Evolutionary conservation across 768 basidiomycete genomes (phyloP).

Genomic region (Kwoniella sp.): DNA sequence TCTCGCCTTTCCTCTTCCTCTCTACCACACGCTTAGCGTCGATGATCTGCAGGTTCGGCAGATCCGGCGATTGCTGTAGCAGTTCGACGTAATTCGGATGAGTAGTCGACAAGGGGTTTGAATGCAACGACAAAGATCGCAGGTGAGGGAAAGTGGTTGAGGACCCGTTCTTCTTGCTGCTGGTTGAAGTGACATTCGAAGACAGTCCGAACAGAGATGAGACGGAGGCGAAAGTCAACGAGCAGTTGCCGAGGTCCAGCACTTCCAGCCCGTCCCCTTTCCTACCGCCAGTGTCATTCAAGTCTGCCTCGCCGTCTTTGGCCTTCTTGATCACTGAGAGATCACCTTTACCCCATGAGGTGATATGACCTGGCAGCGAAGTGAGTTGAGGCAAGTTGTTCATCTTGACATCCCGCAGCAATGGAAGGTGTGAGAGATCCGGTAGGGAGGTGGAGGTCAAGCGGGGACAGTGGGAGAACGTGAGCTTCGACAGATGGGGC

Average conservation of each 20-base stretch:
- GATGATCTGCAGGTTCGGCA: conserved; percentile 49
- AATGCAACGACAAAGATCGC: conserved; percentile 41
- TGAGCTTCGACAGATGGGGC: conserved; percentile 46
- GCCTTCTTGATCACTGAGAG: conserved; percentile 26
- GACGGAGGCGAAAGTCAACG: conserved; percentile 29
- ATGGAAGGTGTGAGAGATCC: conserved; percentile 37
- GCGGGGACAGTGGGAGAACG: conserved; percentile 49
- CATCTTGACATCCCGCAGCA: conserved; percentile 48
- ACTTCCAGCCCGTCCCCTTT: conserved; percentile 46
- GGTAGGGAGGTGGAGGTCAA: conserved; percentile 32
- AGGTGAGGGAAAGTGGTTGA: conserved; percentile 29
- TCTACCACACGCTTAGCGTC: conserved; percentile 49
- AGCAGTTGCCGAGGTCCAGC: conserved; percentile 49
- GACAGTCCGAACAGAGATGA: conserved; percentile 22
- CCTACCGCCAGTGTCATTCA: not conserved
- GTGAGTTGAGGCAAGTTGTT: conserved; percentile 46
- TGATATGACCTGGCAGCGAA: conserved; percentile 34
- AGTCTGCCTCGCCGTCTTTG: conserved; percentile 1
- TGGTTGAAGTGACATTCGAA: not conserved
- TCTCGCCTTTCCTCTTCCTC: conserved; percentile 42
- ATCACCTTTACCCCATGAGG: conserved; percentile 43
- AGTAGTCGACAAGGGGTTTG: conserved; percentile 38
- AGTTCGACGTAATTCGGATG: conserved; percentile 37
- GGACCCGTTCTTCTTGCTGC: conserved; percentile 9
- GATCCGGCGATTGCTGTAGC: conserved; percentile 22